Percentiles rank a stretch among this genome's conserved stretches.
These are phyloP conservation scores for Pascua guehoae DNA, from an alignment of 1,284 basidiomycete species.

Conservation along the genomic window DNA sequence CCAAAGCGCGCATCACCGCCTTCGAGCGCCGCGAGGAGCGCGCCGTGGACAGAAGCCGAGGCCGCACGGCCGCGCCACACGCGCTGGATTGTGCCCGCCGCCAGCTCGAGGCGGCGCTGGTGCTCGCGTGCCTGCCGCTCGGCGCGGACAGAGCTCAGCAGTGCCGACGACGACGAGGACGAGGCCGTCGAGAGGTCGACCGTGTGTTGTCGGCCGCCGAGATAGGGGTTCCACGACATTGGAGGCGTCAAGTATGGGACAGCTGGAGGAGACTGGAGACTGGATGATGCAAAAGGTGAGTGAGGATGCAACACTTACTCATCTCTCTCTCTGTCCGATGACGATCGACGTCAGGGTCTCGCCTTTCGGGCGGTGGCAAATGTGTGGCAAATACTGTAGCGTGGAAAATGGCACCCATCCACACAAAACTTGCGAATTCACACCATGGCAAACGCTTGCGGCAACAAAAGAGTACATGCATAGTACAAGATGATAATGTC, in stretches of 20 bases:
- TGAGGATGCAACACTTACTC: no score
- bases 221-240: constrained; percentile 22
- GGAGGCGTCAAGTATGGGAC: no score
- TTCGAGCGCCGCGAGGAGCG: constrained; percentile 6
- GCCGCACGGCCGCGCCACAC: constrained; percentile 37
- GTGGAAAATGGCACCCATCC: no score
- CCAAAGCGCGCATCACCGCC: not conserved
- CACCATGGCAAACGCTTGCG: no score
- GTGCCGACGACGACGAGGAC: constrained; percentile 33
- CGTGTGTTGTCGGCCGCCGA: constrained; percentile 12
- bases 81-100: constrained; percentile 37
- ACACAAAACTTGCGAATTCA: no score
- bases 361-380: no score
- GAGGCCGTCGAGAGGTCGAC: constrained; percentile 41
- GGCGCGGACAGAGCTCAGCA: constrained; percentile 34
- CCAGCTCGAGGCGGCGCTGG: constrained; percentile 26
- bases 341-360: no score
- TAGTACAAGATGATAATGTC: no score
- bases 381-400: no score
- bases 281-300: no score
- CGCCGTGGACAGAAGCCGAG: not conserved
- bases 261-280: not conserved
- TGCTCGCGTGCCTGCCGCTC: constrained; percentile 40
- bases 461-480: no score
- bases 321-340: no score